Conservation (phyloP, 1,284 basidiomycete genomes). For the Inonotus hispidus region DNA sequence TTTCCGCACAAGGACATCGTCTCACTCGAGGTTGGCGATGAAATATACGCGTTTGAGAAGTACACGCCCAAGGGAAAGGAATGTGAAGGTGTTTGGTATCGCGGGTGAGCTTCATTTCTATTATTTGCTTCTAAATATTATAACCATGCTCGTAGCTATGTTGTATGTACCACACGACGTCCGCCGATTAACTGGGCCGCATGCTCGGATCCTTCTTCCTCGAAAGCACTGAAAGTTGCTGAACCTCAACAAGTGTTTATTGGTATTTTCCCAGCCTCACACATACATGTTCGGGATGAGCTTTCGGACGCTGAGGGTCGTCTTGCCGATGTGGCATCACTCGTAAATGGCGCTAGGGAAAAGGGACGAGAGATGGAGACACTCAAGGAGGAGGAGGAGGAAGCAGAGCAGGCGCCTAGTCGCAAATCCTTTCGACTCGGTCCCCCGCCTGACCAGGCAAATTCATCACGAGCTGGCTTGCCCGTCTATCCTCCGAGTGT, state of each 20-base stretch:
- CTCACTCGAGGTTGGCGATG: slow-evolving; percentile 85
- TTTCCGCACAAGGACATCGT: slow-evolving; percentile 70
- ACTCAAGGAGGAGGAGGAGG: slow-evolving; percentile 73
- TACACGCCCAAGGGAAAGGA: slow-evolving; percentile 71
- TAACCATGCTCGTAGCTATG: slow-evolving; percentile 56
- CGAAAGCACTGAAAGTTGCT: slow-evolving; percentile 51
- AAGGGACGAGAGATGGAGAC: slow-evolving; percentile 55
- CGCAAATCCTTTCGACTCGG: slow-evolving; percentile 63
- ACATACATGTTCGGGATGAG: slow-evolving; percentile 86
- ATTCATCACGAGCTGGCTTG: slow-evolving; percentile 61
- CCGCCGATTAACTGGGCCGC: slow-evolving; percentile 63
- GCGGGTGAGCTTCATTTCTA: slow-evolving; percentile 60
- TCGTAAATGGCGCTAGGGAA: slow-evolving; percentile 28
- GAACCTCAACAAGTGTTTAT: slow-evolving; percentile 87
- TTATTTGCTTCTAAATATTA: slow-evolving; percentile 4
- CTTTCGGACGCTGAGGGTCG: slow-evolving; percentile 86
- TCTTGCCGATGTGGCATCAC: slow-evolving; percentile 63
- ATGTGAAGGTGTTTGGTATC: slow-evolving; percentile 78
- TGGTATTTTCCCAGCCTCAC: slow-evolving; percentile 92
- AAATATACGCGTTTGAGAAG: slow-evolving; percentile 93
- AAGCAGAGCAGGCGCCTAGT: slow-evolving; percentile 32
- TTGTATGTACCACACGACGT: slow-evolving; percentile 74
- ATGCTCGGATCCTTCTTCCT: slow-evolving; percentile 48
- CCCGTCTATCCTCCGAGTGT: slow-evolving; percentile 66
- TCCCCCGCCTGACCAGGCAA: slow-evolving; percentile 68